Evolutionary conservation across 2,329 filamentous ascomycete genomes (phyloP), one percentile per base, ranked within the genome.

Genomic region (Colletotrichum sublineola): DNA sequence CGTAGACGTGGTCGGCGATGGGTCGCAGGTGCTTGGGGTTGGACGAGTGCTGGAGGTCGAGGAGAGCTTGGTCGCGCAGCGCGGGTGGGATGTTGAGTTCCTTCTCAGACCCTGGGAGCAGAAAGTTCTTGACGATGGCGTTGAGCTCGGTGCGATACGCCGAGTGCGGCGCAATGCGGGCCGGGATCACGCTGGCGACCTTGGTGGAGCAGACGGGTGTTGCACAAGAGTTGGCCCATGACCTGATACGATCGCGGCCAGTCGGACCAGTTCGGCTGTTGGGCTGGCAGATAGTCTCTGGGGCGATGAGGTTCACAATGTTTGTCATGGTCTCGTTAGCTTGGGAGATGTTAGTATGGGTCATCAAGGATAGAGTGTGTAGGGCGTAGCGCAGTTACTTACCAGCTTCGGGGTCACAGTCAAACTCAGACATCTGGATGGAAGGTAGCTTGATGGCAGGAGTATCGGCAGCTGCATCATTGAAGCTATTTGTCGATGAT

Each of bases 41-140:
- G 0, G 79, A 78, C 7, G 81, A 81, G 7, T 75, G 74, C 29
- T 80, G 76, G 18, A 86, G 78, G 5, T 76, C 79, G 36, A 77
- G 69, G 11, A 86, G 80, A 15, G 81, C 83, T 7, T 80, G 74
- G 50, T 80, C 78, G 50, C 85, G 83, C 73, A 86, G 81, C 2
- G 79, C 71, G 1, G 82, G 79, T 5, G 85, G 84, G 70, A 86
- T 83, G 77, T 86, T 86, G 69, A 86, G 81, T 73, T 86, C 85
- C 75, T 85, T 86, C 55, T 82, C 79, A 1, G 83, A 78, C 8
- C 80, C 80, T 1, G 84, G 82, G 18, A 80, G 60, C 14, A 86
- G 80, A 72, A 84, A 86, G 1, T 81, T 80, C 40, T 79, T 76
- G 75, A 82, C 79, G 61, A 86, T 79, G 62, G 82, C 82, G 60